Base-by-base conservation (phyloP, 2,329 filamentous ascomycete genomes). In the Talaromyces pinophilus region DNA sequence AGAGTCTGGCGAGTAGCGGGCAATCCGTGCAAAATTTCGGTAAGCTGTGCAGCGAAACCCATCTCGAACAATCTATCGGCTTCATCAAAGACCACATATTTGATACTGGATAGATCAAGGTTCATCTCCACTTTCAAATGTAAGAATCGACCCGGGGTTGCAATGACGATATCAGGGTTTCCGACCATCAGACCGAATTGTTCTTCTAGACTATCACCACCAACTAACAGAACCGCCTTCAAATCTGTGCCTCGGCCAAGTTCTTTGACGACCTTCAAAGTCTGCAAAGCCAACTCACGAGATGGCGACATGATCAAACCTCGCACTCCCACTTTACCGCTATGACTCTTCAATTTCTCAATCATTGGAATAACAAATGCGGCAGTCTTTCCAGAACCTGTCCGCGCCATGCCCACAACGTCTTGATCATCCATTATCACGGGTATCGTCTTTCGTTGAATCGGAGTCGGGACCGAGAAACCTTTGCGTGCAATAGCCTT, bases 331-430 rank as follows among this genome's bases (percentile, higher is more conserved):
- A 98, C 89, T 73, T 90, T 90, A 35, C 89, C 89, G 75, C 91
- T 96, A 78, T 99, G 96, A 28, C 88, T 86, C 78, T 93, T 96
- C 68, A 99, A 83, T 70, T 90, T 91, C 82, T 99, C 92, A 68
- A 99, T 93, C 94, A 99, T 97, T 52, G 95, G 95, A 70, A 99
- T 96, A 30, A 98, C 93, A 78, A 99, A 99, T 25, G 95, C 95
- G 0, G 93, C 95, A 0, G 96, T 99, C 83, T 99, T 99, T 82
- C 95, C 95, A 22, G 93, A 98, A 76, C 95, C 95, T n/a, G 96
- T 99, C 71, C 96, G 86, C 7, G 95, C 95, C 95, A 99, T 99
- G 71, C 93, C 96, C 28, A 99, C 94, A n/a, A 98, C 92, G 84
- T 99, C 95, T 80, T 93, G 92, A 63, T 90, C 87, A 68, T 96